phyloP scores from a whole-genome alignment of 306 rosid genomes.

The Medicago lupulina region DNA sequence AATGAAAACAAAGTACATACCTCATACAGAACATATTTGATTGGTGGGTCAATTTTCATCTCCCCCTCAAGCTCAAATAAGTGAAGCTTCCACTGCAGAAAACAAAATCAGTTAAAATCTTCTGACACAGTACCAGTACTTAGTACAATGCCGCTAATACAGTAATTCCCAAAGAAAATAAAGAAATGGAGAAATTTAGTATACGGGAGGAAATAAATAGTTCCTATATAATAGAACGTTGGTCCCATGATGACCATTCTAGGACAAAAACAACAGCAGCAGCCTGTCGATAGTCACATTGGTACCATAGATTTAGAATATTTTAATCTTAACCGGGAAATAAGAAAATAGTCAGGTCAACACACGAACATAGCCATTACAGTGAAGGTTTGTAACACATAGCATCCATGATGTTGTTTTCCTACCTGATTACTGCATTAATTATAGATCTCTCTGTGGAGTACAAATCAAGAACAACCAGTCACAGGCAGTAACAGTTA shows the following conservation, averaged over 20 bases:
- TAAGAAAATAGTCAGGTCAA: no score
- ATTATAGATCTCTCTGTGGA: no score
- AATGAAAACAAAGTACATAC: constrained; percentile 45
- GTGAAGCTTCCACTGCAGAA: constrained; percentile 94
- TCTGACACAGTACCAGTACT: constrained; percentile 19
- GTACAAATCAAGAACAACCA: no score
- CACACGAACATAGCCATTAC: no score
- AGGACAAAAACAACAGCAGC: constrained; percentile 14
- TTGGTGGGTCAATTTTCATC: constrained; percentile 71
- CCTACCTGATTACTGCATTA: no score
- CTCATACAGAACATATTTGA: constrained; percentile 91
- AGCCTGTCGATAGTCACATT: background rate
- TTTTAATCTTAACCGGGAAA: no score
- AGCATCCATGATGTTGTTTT: no score
- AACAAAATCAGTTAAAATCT: constrained; percentile 16
- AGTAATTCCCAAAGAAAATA: background rate
- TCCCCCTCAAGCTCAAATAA: constrained; percentile 92
- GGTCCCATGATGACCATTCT: background rate
- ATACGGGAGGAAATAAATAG: background rate
- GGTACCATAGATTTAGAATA: background rate
- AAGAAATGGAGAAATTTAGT: background rate
- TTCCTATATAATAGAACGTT: background rate
- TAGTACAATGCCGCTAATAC: background rate
- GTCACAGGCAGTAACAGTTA: no score
- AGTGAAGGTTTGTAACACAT: no score